Evolutionary conservation across 257 asterid genomes (phyloP), one percentile per base, ranked within the genome.

Genomic region (Schizonepeta tenuifolia): DNA sequence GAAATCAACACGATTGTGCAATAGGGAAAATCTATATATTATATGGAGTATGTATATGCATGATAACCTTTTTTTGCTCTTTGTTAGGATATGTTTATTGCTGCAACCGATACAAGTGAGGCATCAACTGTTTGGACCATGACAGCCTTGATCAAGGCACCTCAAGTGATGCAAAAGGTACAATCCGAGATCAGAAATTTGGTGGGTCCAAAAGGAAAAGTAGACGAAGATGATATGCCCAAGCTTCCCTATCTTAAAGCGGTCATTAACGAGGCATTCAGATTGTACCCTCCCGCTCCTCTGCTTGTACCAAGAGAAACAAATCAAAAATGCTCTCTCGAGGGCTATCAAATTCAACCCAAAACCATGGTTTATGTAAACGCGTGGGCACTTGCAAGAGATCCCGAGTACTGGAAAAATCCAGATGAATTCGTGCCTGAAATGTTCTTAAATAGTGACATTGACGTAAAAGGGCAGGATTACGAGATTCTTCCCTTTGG

Each of bases 391-490:
- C 2, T 28, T 6, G 43, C 22, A 14, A 28, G 22, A n/a, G 65
- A 59, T n/a, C 65, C 65, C 24, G 65, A 28, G 1, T 33, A 31
- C 7, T 59, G 65, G 65, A 46, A 59, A 15, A 28, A 59, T n/a
- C 46, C 65, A 0, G 44, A 28, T 14, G 46, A 59, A 13, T 59
- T 59, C 1, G 0, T 59, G 6, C 65, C 65, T 0, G 65, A 59
- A 14, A 28, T 44, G 1, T 59, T 59, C 41, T 2, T 59, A 3
- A 59, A 15, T 7, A 15, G 20, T 0, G 15, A 7, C 1, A 28
- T 15, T 9, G 44, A 59, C 44, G 7, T 59, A 2, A 31, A 0
- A 3, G 65, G 65, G 7, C 65, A 31, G 7, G 65, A 59, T n/a
- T 59, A 31, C 9, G 65, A 21, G 12, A 2, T n/a, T 12, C 2